Conservation (phyloP, 1,139 yeast genomes). For the Hansenula lynferdii region DNA sequence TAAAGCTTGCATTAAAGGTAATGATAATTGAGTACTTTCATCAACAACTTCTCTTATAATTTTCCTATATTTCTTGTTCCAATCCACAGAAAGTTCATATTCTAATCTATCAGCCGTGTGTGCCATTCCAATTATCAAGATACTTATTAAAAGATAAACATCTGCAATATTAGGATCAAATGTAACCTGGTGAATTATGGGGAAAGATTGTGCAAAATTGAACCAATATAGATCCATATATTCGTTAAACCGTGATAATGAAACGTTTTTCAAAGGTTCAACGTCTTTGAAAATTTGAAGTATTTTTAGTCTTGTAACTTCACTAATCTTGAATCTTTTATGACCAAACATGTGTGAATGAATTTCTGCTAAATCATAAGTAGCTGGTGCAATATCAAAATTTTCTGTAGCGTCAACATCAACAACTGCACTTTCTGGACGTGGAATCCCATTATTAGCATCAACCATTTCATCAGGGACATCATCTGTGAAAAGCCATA, state of each 20-base stretch:
- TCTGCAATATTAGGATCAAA: neutral
- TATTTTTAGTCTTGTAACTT: neutral
- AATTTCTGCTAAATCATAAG: neutral
- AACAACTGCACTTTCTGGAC: conserved; percentile 1
- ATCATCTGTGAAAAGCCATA: conserved; percentile 1
- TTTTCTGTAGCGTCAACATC: conserved; percentile 1
- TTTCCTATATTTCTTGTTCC: conserved; percentile 1
- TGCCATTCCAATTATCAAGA: conserved; percentile 1
- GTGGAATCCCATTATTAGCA: neutral
- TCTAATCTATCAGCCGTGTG: conserved; percentile 1
- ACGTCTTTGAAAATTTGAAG: neutral
- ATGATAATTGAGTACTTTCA: neutral
- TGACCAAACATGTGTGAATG: conserved; percentile 1
- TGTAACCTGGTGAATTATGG: conserved; percentile 1
- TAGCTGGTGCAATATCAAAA: neutral
- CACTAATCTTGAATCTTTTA: neutral
- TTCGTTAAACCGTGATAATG: conserved; percentile 1
- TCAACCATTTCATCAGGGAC: neutral
- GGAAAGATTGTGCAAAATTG: neutral
- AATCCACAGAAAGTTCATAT: neutral
- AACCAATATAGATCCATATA: conserved; percentile 1
- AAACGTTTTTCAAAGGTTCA: neutral
- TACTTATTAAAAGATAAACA: neutral
- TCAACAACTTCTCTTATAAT: neutral
- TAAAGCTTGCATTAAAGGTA: conserved; percentile 1